Evolutionary conservation across 2,329 filamentous ascomycete species (phyloP), one percentile per base, ranked within the genome.

Genomic region (Neonectria sp.): DNA sequence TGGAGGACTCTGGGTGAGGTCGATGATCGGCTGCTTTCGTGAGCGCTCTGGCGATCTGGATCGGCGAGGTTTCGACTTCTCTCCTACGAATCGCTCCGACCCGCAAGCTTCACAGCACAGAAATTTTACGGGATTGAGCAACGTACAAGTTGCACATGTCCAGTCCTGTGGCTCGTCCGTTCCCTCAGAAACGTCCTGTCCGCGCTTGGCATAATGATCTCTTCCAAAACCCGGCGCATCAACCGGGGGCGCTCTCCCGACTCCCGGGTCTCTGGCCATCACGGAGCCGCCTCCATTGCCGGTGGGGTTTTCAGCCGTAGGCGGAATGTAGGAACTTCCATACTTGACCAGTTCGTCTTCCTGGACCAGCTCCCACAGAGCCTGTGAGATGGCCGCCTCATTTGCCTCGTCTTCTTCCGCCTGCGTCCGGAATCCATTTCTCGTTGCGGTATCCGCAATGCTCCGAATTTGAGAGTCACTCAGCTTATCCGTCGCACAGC

Each of bases 391-490:
- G 6, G 95, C 95, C 27, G 89, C 86, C 63, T 97, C 94, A 74
- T 97, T 97, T 4, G 94, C 95, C 73, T 95, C 92, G 62, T 97
- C 94, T 78, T 97, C 93, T 71, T 97, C 94, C 0, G 94, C 94
- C 75, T 93, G 89, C 0, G 95, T 98, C 67, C 88, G 89, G 82
- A 97, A 95, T 0, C 94, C 93, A 71, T 92, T 92, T 63, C 85
- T 85, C 6, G 89, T 90, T 43, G 91, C 92, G 65, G 83, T 83
- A 59, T 93, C 88, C 17, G 84, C 85, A 43, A 93, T 88, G 53
- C 90, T 87, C 4, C 86, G 86, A 24, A 95, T 89, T 75, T 91
- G 88, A n/a, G 85, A 83, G 52, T 91, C 90, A 68, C 90, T 88
- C 53, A 89, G 88, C 40, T 88, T 91, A 13, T 90, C 90, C 64